Conservation (phyloP, 495 filamentous ascomycete genomes). For the Hypoxylon perforatum region DNA sequence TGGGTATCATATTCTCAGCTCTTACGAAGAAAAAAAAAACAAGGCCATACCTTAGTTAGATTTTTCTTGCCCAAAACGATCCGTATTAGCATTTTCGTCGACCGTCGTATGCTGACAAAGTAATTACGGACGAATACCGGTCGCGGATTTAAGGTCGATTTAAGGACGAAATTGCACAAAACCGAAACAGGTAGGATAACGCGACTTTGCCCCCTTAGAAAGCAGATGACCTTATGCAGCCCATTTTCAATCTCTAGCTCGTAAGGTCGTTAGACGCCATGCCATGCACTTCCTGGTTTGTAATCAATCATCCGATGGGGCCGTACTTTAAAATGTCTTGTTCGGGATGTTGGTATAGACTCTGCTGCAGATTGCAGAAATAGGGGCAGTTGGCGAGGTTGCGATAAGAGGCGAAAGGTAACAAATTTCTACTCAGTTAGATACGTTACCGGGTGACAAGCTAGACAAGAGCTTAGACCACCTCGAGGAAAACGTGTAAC, state of each 20-base stretch:
- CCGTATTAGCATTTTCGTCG: too few species aligned
- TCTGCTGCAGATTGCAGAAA: neutral
- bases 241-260: neutral
- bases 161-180: constrained; percentile 11
- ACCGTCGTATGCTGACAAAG: too few species aligned
- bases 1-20: neutral
- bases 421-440: too few species aligned
- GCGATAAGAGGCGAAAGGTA: too few species aligned
- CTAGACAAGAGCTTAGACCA: too few species aligned
- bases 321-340: neutral
- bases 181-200: constrained; percentile 30
- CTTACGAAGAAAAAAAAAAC: neutral
- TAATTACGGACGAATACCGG: too few species aligned
- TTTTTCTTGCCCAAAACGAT: constrained; percentile 2
- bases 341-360: neutral
- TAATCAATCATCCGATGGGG: neutral
- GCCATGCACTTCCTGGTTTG: neutral
- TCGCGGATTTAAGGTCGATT: constrained; percentile 7
- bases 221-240: constrained; percentile 14
- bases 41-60: neutral
- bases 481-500: too few species aligned
- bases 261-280: neutral
- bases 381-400: too few species aligned
- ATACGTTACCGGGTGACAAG: too few species aligned
- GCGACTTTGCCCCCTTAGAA: constrained; percentile 22